Evolutionary conservation across 1,139 yeast species (phyloP).

Genomic region (Candida smagusa): DNA sequence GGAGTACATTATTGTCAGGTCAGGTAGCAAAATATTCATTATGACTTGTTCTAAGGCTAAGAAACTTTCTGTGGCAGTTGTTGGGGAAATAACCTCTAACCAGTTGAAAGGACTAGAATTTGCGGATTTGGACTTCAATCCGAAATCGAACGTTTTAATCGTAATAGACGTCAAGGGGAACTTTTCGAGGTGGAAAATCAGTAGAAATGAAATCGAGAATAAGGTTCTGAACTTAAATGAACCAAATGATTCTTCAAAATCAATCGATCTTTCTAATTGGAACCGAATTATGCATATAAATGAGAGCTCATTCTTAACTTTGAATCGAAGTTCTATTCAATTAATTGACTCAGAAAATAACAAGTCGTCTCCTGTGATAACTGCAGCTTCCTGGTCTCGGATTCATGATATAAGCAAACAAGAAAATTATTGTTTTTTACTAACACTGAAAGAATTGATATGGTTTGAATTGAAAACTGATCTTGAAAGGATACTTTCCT

Average conservation of each 20-base stretch:
- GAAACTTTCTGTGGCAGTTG: constrained; percentile 15
- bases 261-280: constrained; percentile 56
- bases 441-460: constrained; percentile 63
- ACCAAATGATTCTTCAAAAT: constrained; percentile 6
- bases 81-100: constrained; percentile 20
- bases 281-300: constrained; percentile 47
- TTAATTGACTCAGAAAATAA: constrained; percentile 22
- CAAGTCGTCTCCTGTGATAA: constrained; percentile 30
- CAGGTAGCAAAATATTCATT: constrained; percentile 23
- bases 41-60: constrained; percentile 16
- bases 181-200: constrained; percentile 40
- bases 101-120: constrained; percentile 31
- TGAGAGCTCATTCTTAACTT: constrained; percentile 29
- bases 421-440: constrained; percentile 34
- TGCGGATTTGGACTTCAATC: constrained; percentile 47
- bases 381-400: constrained; percentile 58
- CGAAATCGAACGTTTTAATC: constrained; percentile 30
- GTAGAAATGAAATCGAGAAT: constrained; percentile 1
- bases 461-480: constrained; percentile 33
- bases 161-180: constrained; percentile 53
- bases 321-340: constrained; percentile 45
- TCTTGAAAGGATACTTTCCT: constrained; percentile 49
- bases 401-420: constrained; percentile 42
- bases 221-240: background rate
- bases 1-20: constrained; percentile 26